phyloP scores from a whole-genome alignment of 176 grass and related monocot species.

The Rhynchospora pubera region DNA sequence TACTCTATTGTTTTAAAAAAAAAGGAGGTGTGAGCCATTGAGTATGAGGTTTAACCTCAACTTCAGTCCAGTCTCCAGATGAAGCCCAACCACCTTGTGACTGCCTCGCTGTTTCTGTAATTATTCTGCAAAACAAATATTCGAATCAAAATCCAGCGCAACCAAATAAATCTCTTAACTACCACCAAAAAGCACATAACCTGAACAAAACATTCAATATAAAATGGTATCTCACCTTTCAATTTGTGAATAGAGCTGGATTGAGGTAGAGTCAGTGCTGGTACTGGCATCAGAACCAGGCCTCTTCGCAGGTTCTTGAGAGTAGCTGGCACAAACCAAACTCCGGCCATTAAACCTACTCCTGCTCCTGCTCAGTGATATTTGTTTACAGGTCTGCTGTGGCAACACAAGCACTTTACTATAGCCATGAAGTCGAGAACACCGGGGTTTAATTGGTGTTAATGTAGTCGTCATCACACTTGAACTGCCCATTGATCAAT shows the following conservation, averaged over 20 bases:
- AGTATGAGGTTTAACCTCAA: constrained; percentile 47
- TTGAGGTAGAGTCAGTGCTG: constrained; percentile 34
- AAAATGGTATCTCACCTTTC: constrained; percentile 59
- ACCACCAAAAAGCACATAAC: background rate
- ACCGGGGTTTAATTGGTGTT: background rate
- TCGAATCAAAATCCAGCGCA: background rate
- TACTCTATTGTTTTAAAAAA: background rate
- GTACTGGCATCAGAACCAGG: constrained; percentile 9
- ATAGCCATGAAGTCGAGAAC: background rate
- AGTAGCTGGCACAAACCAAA: constrained; percentile 22
- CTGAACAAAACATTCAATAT: background rate
- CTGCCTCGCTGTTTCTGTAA: constrained; percentile 82
- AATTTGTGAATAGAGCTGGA: constrained; percentile 94
- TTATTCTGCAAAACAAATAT: constrained; percentile 46
- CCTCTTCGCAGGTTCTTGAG: constrained; percentile 13
- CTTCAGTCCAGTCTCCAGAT: constrained; percentile 83
- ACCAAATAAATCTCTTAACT: background rate
- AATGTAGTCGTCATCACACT: constrained; percentile 9
- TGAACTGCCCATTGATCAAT: constrained; percentile 2
- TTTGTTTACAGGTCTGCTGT: background rate
- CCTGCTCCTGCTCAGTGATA: background rate
- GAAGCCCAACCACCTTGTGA: constrained; percentile 49
- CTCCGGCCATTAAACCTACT: constrained; percentile 1
- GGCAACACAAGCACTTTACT: background rate
- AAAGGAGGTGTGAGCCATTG: background rate